Conservation (phyloP, 1,284 basidiomycete genomes). For the Trametes polyzona region DNA sequence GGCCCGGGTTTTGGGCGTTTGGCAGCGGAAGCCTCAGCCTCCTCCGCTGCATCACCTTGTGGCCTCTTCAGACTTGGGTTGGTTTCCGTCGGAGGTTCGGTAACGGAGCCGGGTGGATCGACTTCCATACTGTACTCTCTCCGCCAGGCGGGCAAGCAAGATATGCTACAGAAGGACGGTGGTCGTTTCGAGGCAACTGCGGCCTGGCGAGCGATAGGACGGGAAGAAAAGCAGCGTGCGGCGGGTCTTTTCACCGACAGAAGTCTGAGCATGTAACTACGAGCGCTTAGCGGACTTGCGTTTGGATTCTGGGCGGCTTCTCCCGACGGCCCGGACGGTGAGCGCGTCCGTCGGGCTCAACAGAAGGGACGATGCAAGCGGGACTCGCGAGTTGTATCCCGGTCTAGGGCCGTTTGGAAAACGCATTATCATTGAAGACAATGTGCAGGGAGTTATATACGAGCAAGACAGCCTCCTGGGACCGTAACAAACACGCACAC, state of each 20-base stretch:
- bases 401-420: no score
- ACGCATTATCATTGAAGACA: no score
- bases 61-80: conserved; percentile 21
- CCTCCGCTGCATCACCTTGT: conserved; percentile 1
- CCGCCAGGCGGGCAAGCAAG: neutral
- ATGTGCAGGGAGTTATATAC: no score
- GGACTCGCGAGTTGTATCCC: no score
- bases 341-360: neutral
- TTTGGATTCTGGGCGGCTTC: neutral
- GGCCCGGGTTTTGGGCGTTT: conserved; percentile 21
- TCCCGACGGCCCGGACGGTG: neutral
- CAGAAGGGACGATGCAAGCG: no score
- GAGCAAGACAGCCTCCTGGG: no score
- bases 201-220: neutral
- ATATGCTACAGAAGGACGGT: neutral
- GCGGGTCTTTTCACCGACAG: conserved; percentile 8
- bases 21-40: neutral
- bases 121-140: conserved; percentile 9
- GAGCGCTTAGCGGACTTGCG: neutral
- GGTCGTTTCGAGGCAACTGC: neutral
- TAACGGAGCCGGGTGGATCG: neutral
- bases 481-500: no score
- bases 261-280: conserved; percentile 19
- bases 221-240: neutral
- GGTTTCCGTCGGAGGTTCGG: conserved; percentile 2